These are phyloP conservation scores for Fusarium sacchari DNA, from an alignment of 2,329 filamentous ascomycete species.

Conservation along the genomic window DNA sequence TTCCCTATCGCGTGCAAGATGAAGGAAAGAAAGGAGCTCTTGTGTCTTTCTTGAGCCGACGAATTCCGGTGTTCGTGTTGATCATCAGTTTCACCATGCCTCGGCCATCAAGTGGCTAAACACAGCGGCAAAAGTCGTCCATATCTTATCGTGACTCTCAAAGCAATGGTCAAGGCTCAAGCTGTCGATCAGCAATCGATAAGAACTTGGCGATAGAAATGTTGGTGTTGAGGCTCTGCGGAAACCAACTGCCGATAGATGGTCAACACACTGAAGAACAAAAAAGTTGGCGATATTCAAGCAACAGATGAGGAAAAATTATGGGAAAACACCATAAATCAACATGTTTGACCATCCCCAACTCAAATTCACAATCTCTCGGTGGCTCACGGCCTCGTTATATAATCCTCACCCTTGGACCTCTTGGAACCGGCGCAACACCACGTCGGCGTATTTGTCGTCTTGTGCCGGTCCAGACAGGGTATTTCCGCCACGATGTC, in stretches of 20 bases:
- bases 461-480: constrained; percentile 34
- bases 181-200: constrained; percentile 19
- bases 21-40: not conserved
- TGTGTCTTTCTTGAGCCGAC: constrained; percentile 20
- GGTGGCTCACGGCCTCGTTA: constrained; percentile 28
- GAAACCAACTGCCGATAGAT: constrained; percentile 24
- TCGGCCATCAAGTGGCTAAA: constrained; percentile 1
- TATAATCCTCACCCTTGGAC: constrained; percentile 23
- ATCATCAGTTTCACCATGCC: constrained; percentile 21
- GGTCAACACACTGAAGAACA: constrained; percentile 2
- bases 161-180: not conserved
- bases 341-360: not conserved
- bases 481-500: constrained; percentile 35
- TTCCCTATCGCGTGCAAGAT: constrained; percentile 8
- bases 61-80: constrained; percentile 12
- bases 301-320: not conserved
- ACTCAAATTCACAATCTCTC: not conserved
- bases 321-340: constrained; percentile 11
- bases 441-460: constrained; percentile 29
- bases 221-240: constrained; percentile 36
- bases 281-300: not conserved
- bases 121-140: not conserved
- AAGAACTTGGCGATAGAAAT: constrained; percentile 9
- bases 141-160: constrained; percentile 23
- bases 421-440: constrained; percentile 10